Evolutionary conservation across 495 filamentous ascomycete species (phyloP).

Genomic region (Penicillium roqueforti): DNA sequence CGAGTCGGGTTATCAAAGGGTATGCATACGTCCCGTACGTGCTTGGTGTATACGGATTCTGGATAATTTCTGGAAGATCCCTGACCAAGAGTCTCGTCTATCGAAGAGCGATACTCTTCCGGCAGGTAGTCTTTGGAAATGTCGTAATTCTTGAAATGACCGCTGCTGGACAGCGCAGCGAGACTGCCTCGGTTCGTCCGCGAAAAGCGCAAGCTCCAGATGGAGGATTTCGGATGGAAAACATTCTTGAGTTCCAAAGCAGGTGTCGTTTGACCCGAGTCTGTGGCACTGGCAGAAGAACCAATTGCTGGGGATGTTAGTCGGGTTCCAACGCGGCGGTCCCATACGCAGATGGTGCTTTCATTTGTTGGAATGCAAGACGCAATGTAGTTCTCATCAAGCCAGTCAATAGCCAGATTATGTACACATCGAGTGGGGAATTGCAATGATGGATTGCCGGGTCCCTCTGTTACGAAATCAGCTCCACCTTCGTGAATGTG

Average conservation of each 20-base stretch:
- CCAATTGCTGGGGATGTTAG: constrained; percentile 38
- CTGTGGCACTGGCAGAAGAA: constrained; percentile 28
- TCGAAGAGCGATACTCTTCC: constrained; percentile 39
- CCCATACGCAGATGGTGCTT: constrained; percentile 78
- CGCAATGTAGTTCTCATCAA: constrained; percentile 91
- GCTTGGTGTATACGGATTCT: constrained; percentile 45
- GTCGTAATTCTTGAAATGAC: constrained; percentile 71
- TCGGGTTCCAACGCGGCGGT: constrained; percentile 64
- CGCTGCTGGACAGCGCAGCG: constrained; percentile 70
- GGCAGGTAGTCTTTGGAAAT: constrained; percentile 57
- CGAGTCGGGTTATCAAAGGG: constrained; percentile 43
- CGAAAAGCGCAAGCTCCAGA: constrained; percentile 78
- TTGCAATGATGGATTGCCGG: constrained; percentile 53
- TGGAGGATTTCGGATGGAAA: constrained; percentile 54
- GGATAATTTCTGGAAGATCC: constrained; percentile 40
- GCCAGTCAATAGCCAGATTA: constrained; percentile 83
- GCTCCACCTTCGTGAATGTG: constrained; percentile 6
- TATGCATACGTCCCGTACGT: constrained; percentile 43
- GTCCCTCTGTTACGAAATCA: constrained; percentile 37
- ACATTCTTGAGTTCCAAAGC: constrained; percentile 66
- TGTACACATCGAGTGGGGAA: constrained; percentile 83
- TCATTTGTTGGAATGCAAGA: constrained; percentile 71
- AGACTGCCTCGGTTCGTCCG: constrained; percentile 68
- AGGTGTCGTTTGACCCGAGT: constrained; percentile 38
- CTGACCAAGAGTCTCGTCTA: constrained; percentile 39